Evolutionary conservation across 768 basidiomycete genomes (phyloP).

Genomic region (Boletus rubescentipes): DNA sequence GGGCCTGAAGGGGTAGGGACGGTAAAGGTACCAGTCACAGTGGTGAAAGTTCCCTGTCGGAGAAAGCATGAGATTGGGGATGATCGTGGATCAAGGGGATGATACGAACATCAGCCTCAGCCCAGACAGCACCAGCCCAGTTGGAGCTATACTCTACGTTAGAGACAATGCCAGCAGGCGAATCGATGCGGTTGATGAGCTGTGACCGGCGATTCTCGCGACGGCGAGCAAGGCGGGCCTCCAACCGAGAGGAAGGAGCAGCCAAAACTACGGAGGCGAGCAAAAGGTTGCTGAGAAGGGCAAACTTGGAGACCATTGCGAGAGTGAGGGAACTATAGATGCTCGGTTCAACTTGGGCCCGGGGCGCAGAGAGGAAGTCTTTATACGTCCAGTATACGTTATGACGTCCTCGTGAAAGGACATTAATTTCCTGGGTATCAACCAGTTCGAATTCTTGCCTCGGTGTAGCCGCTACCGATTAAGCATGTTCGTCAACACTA

Average conservation of each 20-base stretch:
- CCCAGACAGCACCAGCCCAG: conserved; percentile 23
- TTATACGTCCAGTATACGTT: conserved; percentile 10
- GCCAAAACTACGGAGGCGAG: conserved; percentile 19
- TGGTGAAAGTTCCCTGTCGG: conserved; percentile 21
- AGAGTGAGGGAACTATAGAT: neutral
- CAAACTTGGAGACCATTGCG: conserved; percentile 20
- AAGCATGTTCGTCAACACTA: neutral
- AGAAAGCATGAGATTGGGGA: neutral
- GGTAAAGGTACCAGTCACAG: conserved; percentile 19
- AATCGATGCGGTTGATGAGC: conserved; percentile 2
- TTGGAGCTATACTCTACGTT: conserved; percentile 15
- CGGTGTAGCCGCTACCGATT: neutral
- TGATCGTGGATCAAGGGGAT: neutral
- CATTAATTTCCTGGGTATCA: neutral
- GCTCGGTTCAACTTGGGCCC: neutral
- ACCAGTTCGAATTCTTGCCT: neutral
- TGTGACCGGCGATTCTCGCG: conserved; percentile 12
- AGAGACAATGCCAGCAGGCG: neutral
- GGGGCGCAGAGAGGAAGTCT: neutral
- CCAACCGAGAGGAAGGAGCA: conserved; percentile 13
- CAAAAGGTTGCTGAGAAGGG: conserved; percentile 16
- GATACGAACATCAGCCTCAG: conserved; percentile 5
- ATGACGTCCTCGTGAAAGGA: conserved; percentile 1
- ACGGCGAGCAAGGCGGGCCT: conserved; percentile 15
- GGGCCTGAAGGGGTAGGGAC: conserved; percentile 15